phyloP scores from a whole-genome alignment of 148 eudicot genomes.

The Rhododendron ovatum region DNA sequence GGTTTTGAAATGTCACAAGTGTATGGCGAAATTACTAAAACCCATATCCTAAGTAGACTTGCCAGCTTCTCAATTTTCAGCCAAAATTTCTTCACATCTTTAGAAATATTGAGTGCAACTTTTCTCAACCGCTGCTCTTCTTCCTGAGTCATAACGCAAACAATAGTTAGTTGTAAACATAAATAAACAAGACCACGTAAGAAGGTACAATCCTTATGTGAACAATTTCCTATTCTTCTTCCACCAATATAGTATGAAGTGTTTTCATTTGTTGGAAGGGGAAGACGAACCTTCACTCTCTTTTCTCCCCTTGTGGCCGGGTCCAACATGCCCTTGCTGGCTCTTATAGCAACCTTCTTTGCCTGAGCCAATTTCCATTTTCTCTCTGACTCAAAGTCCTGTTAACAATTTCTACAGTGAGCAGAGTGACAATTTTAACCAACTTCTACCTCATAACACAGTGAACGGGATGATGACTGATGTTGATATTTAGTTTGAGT shows the following conservation, averaged over 20 bases:
- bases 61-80: slow-evolving; percentile 97
- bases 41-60: slow-evolving; percentile 28
- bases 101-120: slow-evolving; percentile 85
- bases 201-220: not conserved
- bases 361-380: slow-evolving; percentile 96
- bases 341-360: slow-evolving; percentile 89
- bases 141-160: slow-evolving; percentile 45
- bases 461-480: not conserved
- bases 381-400: slow-evolving; percentile 98
- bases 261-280: not conserved
- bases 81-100: slow-evolving; percentile 98
- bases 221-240: not conserved
- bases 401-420: slow-evolving; percentile 21
- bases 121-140: slow-evolving; percentile 89
- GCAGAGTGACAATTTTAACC: not conserved
- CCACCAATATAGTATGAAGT: not conserved
- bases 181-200: slow-evolving; percentile 3
- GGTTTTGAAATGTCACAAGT: not conserved
- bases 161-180: slow-evolving; percentile 7
- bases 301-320: slow-evolving; percentile 91
- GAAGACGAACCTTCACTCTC: slow-evolving; percentile 62
- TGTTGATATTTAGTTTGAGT: not conserved
- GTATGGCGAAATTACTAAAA: not conserved
- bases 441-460: not conserved
- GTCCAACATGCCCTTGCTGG: slow-evolving; percentile 96